Conservation (phyloP, 1,284 basidiomycete species). For the Nidula niveotomentosa region DNA sequence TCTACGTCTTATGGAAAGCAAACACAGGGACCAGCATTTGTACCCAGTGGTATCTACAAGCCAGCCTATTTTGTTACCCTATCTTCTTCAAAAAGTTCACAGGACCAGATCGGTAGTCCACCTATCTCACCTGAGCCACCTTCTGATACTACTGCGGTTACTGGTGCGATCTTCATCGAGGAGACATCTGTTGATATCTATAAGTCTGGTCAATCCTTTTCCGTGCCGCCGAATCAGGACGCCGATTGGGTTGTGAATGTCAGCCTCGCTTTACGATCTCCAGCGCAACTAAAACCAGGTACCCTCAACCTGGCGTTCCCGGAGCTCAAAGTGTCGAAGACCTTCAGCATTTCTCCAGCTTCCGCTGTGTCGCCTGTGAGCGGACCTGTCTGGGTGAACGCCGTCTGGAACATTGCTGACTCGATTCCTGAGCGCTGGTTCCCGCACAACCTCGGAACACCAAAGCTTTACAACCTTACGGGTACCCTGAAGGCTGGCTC, state of each 20-base stretch:
- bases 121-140: constrained; percentile 16
- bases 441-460: constrained; percentile 52
- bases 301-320: constrained; percentile 43
- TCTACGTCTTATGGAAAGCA: neutral
- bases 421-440: constrained; percentile 50
- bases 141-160: constrained; percentile 12
- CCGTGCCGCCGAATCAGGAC: constrained; percentile 34
- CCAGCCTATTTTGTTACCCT: constrained; percentile 50
- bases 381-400: constrained; percentile 38
- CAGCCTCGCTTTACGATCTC: constrained; percentile 48
- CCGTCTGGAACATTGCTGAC: constrained; percentile 46
- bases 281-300: constrained; percentile 29
- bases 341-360: constrained; percentile 18
- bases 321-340: constrained; percentile 30
- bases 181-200: constrained; percentile 55
- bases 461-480: constrained; percentile 53
- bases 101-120: constrained; percentile 1
- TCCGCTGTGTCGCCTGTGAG: constrained; percentile 27
- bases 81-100: constrained; percentile 15
- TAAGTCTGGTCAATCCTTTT: constrained; percentile 46
- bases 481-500: constrained; percentile 17
- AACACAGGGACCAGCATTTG: constrained; percentile 54
- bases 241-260: constrained; percentile 59
- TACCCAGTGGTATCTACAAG: constrained; percentile 54
- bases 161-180: constrained; percentile 43